Percentiles rank a stretch among this genome's conserved stretches.
Evolutionary conservation across 2,329 filamentous ascomycete genomes (phyloP).

Genomic region (Fusarium protoensiforme): DNA sequence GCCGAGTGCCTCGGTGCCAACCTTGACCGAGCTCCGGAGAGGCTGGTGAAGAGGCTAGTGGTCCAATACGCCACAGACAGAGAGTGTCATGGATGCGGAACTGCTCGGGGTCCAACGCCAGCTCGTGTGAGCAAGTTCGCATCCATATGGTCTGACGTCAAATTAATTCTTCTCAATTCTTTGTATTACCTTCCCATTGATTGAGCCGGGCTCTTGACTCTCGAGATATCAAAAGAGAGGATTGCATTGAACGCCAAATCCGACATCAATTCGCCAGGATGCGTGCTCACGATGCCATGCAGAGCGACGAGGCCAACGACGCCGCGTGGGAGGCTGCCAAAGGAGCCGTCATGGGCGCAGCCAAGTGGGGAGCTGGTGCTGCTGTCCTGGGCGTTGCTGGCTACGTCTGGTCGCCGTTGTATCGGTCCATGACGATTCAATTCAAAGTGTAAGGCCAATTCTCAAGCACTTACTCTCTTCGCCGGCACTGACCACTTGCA

Average conservation of each 20-base stretch:
- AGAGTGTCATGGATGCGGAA: conserved; percentile 34
- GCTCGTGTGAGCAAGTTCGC: conserved; percentile 23
- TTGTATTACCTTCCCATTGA: not conserved
- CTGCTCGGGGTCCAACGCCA: conserved; percentile 19
- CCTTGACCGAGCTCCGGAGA: conserved; percentile 9
- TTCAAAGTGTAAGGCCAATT: conserved; percentile 75
- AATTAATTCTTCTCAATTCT: conserved; percentile 2
- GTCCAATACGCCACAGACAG: conserved; percentile 18
- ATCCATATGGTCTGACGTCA: conserved; percentile 28
- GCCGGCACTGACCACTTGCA: conserved; percentile 13
- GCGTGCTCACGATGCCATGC: conserved; percentile 60
- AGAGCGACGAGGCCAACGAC: conserved; percentile 73
- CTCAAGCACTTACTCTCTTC: not conserved
- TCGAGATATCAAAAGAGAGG: not conserved
- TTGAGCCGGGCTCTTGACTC: not conserved
- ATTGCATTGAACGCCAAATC: not conserved
- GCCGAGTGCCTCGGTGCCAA: conserved; percentile 1
- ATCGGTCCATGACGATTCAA: conserved; percentile 77
- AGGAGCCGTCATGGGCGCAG: conserved; percentile 74
- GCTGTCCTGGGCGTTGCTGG: conserved; percentile 71
- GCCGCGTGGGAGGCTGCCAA: conserved; percentile 78
- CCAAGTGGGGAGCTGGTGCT: conserved; percentile 78
- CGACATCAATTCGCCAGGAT: conserved; percentile 25
- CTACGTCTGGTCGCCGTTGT: conserved; percentile 75
- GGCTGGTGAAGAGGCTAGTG: conserved; percentile 22